Conservation (phyloP, 495 filamentous ascomycete species). For the Aspergillus saccharolyticus region DNA sequence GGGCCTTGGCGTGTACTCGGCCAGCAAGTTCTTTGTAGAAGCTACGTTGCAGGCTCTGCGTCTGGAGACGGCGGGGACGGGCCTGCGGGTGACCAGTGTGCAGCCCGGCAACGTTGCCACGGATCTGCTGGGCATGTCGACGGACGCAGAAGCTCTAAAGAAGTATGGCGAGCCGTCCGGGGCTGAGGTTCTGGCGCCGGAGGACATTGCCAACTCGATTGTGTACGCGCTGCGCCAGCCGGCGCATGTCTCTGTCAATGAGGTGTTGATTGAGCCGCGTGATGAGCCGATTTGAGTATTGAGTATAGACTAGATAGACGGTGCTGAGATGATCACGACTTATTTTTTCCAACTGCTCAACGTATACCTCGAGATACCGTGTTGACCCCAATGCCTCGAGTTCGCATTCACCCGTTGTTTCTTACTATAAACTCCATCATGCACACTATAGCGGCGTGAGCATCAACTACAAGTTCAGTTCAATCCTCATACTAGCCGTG, state of each 20-base stretch:
- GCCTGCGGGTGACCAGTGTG: conserved; percentile 58
- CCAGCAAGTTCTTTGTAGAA: conserved; percentile 70
- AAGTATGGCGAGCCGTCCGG: conserved; percentile 63
- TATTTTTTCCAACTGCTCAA: too few species aligned
- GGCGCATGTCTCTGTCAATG: conserved; percentile 62
- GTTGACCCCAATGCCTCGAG: too few species aligned
- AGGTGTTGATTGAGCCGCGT: conserved; percentile 65
- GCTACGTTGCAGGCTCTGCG: conserved; percentile 61
- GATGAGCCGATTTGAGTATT: conserved; percentile 58
- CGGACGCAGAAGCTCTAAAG: conserved; percentile 62
- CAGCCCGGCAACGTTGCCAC: conserved; percentile 65
- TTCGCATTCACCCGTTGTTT: too few species aligned
- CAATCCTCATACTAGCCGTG: too few species aligned
- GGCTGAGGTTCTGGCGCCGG: conserved; percentile 56
- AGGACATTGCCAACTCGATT: conserved; percentile 60
- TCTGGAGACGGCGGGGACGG: conserved; percentile 60
- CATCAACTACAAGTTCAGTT: too few species aligned
- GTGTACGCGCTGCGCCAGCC: conserved; percentile 61
- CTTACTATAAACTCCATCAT: too few species aligned
- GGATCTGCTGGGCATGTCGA: conserved; percentile 58
- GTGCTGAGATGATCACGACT: not conserved
- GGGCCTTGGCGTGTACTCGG: conserved; percentile 66
- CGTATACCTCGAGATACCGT: too few species aligned
- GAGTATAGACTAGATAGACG: not conserved
- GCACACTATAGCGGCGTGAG: too few species aligned